Conservation (phyloP, 225 moss, liverwort and hornwort species). For the Pseudoscleropodium purum region DNA sequence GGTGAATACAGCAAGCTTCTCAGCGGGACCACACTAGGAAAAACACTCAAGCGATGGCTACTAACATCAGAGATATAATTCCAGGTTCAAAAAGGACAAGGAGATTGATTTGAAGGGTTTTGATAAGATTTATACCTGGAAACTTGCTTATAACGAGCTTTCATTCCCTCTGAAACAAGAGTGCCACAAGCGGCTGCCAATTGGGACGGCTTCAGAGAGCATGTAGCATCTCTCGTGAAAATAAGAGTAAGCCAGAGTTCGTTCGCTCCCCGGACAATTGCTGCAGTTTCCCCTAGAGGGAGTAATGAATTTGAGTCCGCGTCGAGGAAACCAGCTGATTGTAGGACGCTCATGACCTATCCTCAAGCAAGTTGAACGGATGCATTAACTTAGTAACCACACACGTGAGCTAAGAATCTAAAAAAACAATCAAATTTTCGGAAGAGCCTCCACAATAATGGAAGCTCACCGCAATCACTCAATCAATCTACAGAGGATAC, state of each 20-base stretch:
- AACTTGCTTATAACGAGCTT: conserved; percentile 43
- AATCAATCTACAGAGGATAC: neutral
- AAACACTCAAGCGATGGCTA: neutral
- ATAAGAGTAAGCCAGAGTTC: conserved; percentile 83
- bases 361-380: neutral
- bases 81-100: neutral
- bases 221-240: conserved; percentile 42
- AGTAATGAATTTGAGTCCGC: conserved; percentile 44
- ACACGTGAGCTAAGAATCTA: neutral
- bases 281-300: conserved; percentile 62
- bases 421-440: neutral
- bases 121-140: conserved; percentile 14
- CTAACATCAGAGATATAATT: neutral
- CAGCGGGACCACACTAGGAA: neutral
- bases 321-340: conserved; percentile 54
- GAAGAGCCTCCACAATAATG: neutral
- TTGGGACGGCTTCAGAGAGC: conserved; percentile 52
- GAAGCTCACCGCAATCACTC: neutral
- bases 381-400: neutral
- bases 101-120: neutral
- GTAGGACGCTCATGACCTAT: conserved; percentile 55
- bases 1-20: neutral
- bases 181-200: conserved; percentile 82
- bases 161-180: conserved; percentile 79
- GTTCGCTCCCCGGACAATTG: conserved; percentile 57